Base-by-base conservation (phyloP, 2,329 filamentous ascomycete genomes). In the Escovopsis sp. region DNA sequence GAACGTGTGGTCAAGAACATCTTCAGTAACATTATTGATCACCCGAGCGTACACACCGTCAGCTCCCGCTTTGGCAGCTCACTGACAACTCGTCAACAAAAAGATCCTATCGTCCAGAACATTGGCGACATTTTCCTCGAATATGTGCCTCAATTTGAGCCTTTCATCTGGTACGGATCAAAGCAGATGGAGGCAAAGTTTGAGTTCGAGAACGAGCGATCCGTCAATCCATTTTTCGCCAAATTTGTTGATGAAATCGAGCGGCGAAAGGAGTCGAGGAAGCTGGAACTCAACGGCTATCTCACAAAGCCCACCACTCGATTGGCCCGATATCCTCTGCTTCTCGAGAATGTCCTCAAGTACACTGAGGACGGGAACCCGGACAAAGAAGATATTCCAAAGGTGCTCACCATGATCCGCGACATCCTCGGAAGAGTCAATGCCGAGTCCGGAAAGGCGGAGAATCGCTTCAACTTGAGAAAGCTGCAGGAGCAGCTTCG, bases 221-320 rank as follows among this genome's bases (percentile, higher is more conserved):
- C 81, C 13, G 72, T 76, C 38, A 98, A 98, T 49, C 72, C 78
- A 2, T 73, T 72, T 28, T 98, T 98, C 55, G 66, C 79, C 35
- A 84, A 81, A 49, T 94, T 96, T 47, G 90, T 96, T 18, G 90
- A 98, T 45, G 87, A 96, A 55, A 93, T 92, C 5, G 90, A 98
- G 57, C 72, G 90, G 39, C 73, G 93, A 47, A 94, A 94, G 56
- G 90, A 98, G 56, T 96, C 88, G 5, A 75, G 90, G 43, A 98
- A 98, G 60, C 68, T 98, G 32, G 90, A 98, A 57, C 66, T 98
- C 39, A 98, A 98, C 55, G 90, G 90, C 46, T 98, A 98, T 52
- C 66, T 98, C 35, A 98, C 90, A 8, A 98, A 98, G 58, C 90
- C 90, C 1, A 98, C 90, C 2, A 98, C 90, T 14, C 76, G 90